Base-by-base conservation (phyloP, 805 yeast genomes). In the Clavispora asparagi region DNA sequence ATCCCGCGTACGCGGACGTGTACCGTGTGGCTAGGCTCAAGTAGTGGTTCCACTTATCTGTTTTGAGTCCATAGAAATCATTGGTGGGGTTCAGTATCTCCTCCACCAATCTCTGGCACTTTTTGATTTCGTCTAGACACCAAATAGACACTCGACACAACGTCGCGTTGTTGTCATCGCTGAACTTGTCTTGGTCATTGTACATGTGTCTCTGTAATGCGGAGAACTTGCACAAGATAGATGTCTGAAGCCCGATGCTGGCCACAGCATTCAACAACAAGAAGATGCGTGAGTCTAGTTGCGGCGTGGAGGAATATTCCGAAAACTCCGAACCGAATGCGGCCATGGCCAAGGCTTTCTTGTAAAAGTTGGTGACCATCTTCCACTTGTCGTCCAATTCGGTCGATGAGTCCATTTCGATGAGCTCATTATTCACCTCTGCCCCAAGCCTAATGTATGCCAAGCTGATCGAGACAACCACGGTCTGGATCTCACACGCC, bases 81-180 rank as follows among this genome's bases (percentile, higher is more conserved):
- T 3, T 10, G 19, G 7, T 53, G 28, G 26, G 29, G 10, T 14
- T 41, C 42, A 23, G 45, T 39, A 35, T 55, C 38, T 43, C 57
- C 46, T n/a, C 25, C 3, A 62, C 28, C 8, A 68, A 27, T n/a
- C 45, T 54, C 45, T 56, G 55, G 16, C 64, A 58, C 4, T 50
- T 50, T 27, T 51, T 50, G 9, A 70, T 44, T 45, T 73, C 75
- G 47, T 67, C 64, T 38, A 64, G 50, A 5, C 71, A 56, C 54
- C 56, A 72, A 1, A 76, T 66, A 4, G 79, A 69, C 10, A 76
- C 75, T 46, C 78, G 58, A 12, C 76, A 62, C n/a, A 76, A 55
- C 1, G 72, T 68, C 2, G 77, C 73, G 50, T 71, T 67, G 37
- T 65, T 61, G 45, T 62, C n/a, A 29, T 49, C 19, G 47, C 52